Evolutionary conservation across 2,329 filamentous ascomycete species (phyloP), one percentile per base, ranked within the genome.

Genomic region (Tolypocladium ovalisporum): DNA sequence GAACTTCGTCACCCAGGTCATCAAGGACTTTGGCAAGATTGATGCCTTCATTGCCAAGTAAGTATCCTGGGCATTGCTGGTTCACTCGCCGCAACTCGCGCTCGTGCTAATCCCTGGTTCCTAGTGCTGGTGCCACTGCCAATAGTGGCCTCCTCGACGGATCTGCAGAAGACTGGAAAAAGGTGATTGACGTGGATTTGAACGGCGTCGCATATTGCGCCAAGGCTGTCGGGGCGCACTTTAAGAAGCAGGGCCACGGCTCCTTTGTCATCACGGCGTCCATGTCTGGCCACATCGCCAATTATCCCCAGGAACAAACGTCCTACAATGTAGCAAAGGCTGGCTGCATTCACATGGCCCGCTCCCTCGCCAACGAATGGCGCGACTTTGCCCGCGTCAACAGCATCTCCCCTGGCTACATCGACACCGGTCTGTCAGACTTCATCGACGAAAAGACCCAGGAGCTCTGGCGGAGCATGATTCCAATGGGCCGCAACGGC

Each of bases 41-140:
- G 87, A 90, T 62, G 81, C 86, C 60, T 89, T 91, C 64, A 81
- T 91, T 56, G 87, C 88, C 65, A 90, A 91, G 71, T 86, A 80
- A 44, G 86, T 82, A 7, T 22, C 15, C 2, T 12, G 17, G 15
- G 17, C 40, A 1, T 15, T 34, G 32, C 9, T 9, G 32, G 32
- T 34, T n/a, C n/a, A 15, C 34, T 36, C 35, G 13, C 19, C 42
- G 19, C 17, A 13, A 17, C 22, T 22, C 7, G 54, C 37, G 37
- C 54, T 55, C 4, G n/a, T n/a, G n/a, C n/a, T n/a, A n/a, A n/a
- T 44, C 47, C 4, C 10, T 13, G 2, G 29, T 24, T 37, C 19
- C 15, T 13, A 75, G 72, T 71, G 86, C 87, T 24, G 87, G 87
- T 57, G 81, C 83, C 60, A 89, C 87, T 7, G 86, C 87, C 63